A percentile compares a stretch with the other conserved stretches of the same genome.
Evolutionary conservation across 202 grass and related monocot species (phyloP).

Genomic region (Musa balbisiana): DNA sequence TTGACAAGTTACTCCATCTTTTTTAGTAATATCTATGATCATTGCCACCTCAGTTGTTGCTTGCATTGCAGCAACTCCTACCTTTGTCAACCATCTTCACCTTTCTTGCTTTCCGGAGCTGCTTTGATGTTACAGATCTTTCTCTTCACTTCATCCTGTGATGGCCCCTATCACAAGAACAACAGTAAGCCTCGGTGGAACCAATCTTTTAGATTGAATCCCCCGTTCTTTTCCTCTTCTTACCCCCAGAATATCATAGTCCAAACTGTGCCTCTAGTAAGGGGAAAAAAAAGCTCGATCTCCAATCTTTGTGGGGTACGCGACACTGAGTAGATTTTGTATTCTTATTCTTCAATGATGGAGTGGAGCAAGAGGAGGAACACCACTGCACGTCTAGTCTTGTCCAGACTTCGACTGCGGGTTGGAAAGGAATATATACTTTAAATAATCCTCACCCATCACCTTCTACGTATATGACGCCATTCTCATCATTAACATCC

Average conservation of each 20-base stretch:
- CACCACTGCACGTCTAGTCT: background rate
- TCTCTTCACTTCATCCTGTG: background rate
- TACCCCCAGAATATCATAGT: background rate
- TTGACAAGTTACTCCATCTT: background rate
- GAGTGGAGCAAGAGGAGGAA: too few species aligned
- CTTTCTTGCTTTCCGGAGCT: background rate
- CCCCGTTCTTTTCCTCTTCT: background rate
- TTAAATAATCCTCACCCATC: background rate
- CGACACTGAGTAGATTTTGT: background rate
- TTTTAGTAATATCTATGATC: background rate
- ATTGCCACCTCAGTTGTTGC: background rate
- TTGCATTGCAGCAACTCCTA: background rate
- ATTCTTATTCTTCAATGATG: background rate
- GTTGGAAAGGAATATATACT: constrained; percentile 10
- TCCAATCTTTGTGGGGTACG: constrained; percentile 6
- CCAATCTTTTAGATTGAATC: too few species aligned
- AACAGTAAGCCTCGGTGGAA: background rate
- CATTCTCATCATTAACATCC: background rate
- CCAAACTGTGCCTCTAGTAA: background rate
- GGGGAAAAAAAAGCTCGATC: too few species aligned
- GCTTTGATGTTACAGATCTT: background rate
- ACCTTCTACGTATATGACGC: background rate
- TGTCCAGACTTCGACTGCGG: background rate
- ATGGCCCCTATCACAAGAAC: background rate
- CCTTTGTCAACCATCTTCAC: background rate